Conservation (phyloP, 108 stramenopile species). For the Cyclotella atomus region DNA sequence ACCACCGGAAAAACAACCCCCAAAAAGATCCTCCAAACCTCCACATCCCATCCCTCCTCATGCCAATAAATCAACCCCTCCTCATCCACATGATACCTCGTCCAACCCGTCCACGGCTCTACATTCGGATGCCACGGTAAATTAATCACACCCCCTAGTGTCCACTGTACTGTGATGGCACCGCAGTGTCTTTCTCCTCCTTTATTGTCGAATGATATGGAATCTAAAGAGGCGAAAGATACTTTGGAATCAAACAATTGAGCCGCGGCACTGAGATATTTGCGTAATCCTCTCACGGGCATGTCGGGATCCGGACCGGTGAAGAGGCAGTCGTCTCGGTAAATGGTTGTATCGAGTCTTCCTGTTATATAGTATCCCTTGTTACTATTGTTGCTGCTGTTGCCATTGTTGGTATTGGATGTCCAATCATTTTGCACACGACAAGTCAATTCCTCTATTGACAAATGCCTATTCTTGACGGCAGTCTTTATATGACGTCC, state of each 20-base stretch:
- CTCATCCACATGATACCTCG: constrained; percentile 69
- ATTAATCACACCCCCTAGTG: constrained; percentile 52
- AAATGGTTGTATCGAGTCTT: constrained; percentile 69
- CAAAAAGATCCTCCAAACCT: constrained; percentile 75
- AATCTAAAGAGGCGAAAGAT: constrained; percentile 61
- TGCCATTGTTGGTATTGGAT: not conserved
- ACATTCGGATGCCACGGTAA: constrained; percentile 81
- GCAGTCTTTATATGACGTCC: constrained; percentile 36
- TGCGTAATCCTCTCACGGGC: constrained; percentile 83
- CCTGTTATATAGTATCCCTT: constrained; percentile 92
- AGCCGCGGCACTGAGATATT: constrained; percentile 79
- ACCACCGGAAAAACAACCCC: constrained; percentile 70
- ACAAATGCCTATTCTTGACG: constrained; percentile 38
- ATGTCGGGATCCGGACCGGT: constrained; percentile 90
- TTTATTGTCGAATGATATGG: constrained; percentile 17
- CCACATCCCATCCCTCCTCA: constrained; percentile 78
- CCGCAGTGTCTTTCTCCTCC: constrained; percentile 18
- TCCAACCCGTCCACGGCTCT: constrained; percentile 66
- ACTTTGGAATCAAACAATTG: constrained; percentile 68
- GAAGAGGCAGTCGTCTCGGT: constrained; percentile 83
- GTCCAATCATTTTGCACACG: constrained; percentile 39
- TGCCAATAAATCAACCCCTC: constrained; percentile 66
- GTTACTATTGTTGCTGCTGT: too few relatives aligned
- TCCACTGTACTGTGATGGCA: constrained; percentile 61
- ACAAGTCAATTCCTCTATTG: constrained; percentile 19